These are phyloP conservation scores for Cladophialophora bantiana DNA, from an alignment of 2,329 filamentous ascomycete genomes.

Conservation along the genomic window DNA sequence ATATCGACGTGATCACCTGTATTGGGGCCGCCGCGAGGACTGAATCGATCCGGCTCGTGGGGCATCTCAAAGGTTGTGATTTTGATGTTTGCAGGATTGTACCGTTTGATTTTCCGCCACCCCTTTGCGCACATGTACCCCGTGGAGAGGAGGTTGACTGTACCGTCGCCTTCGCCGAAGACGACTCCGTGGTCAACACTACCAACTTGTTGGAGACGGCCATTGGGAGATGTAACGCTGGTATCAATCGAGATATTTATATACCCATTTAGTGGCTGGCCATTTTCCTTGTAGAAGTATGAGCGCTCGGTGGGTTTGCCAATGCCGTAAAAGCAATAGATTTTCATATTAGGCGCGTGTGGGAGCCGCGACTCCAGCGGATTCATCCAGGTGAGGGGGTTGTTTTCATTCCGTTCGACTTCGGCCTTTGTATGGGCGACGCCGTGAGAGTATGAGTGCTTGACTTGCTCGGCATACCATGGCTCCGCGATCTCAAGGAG, in stretches of 20 bases:
- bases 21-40: slow-evolving; percentile 74
- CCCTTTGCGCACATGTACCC: slow-evolving; percentile 98
- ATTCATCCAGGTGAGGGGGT: slow-evolving; percentile 88
- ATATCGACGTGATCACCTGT: slow-evolving; percentile 97
- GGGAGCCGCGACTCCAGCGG: slow-evolving; percentile 91
- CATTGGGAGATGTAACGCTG: slow-evolving; percentile 59
- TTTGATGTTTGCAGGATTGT: slow-evolving; percentile 83
- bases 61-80: slow-evolving; percentile 94
- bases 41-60: slow-evolving; percentile 92
- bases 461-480: slow-evolving; percentile 82
- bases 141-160: slow-evolving; percentile 86
- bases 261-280: slow-evolving; percentile 56
- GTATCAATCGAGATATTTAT: slow-evolving; percentile 79
- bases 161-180: slow-evolving; percentile 94
- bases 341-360: slow-evolving; percentile 84
- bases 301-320: slow-evolving; percentile 91
- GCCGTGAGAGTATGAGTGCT: slow-evolving; percentile 82
- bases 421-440: slow-evolving; percentile 79
- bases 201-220: slow-evolving; percentile 49
- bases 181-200: slow-evolving; percentile 83
- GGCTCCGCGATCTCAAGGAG: slow-evolving; percentile 78
- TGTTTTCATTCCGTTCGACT: slow-evolving; percentile 81
- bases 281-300: slow-evolving; percentile 81
- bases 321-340: slow-evolving; percentile 96
- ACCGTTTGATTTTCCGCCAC: slow-evolving; percentile 84